phyloP scores from a whole-genome alignment of 176 grass and related monocot species.

The Carex scoparia region DNA sequence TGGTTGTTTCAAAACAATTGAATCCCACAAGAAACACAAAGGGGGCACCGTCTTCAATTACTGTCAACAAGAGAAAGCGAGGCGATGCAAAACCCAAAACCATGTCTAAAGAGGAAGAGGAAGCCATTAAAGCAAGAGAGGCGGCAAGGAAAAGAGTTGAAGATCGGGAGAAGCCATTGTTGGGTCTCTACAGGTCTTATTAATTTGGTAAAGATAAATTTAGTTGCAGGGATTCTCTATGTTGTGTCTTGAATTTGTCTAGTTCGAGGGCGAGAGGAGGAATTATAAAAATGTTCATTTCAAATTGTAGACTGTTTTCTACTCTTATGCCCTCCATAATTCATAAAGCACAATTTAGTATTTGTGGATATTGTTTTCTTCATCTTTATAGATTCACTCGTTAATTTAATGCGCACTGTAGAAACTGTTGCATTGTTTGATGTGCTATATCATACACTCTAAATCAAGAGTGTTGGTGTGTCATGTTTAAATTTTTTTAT shows the following conservation, averaged over 20 bases:
- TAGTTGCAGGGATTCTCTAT: not conserved
- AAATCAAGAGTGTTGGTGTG: not conserved
- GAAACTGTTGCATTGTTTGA: not conserved
- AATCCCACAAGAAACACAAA: constrained; percentile 62
- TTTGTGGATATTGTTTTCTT: not conserved
- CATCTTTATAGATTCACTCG: not conserved
- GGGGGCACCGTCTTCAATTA: constrained; percentile 41
- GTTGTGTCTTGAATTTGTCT: not conserved
- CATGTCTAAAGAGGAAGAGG: constrained; percentile 72
- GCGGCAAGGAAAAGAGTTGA: constrained; percentile 78
- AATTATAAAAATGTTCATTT: not conserved
- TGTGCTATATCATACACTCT: not conserved
- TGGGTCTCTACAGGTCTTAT: constrained; percentile 68
- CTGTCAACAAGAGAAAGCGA: constrained; percentile 73
- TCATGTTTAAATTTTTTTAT: not conserved
- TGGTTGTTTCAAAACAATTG: constrained; percentile 51
- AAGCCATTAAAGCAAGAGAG: constrained; percentile 61
- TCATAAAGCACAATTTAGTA: not conserved
- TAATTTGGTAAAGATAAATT: constrained; percentile 16
- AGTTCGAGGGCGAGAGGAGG: not conserved
- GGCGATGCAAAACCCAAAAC: constrained; percentile 55
- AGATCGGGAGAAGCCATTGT: constrained; percentile 72
- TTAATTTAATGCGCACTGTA: not conserved
- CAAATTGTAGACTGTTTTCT: not conserved
- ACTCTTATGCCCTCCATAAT: not conserved